phyloP scores from a whole-genome alignment of 129 eudicot species.

The Flaveria linearis region DNA sequence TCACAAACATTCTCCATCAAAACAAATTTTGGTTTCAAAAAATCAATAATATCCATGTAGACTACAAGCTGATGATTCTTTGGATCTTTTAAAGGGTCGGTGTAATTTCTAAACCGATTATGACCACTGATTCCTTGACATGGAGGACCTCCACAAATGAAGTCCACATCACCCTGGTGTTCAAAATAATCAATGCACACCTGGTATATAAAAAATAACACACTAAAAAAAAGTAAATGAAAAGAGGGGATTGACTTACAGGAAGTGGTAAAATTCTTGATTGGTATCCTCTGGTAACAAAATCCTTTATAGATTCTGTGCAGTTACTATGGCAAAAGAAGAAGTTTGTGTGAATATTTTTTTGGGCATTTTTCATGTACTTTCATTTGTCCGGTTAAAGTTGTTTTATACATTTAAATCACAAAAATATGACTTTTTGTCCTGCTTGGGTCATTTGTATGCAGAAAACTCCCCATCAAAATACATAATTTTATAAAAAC shows the following conservation, averaged over 20 bases:
- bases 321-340: slow-evolving; percentile 48
- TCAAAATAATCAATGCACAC: slow-evolving; percentile 1
- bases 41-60: slow-evolving; percentile 62
- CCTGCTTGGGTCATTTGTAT: neutral
- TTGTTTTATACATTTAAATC: neutral
- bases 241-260: slow-evolving; percentile 38
- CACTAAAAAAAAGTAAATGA: neutral
- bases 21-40: slow-evolving; percentile 57
- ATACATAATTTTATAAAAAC: neutral
- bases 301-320: slow-evolving; percentile 50
- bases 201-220: neutral
- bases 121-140: slow-evolving; percentile 87
- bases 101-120: slow-evolving; percentile 54
- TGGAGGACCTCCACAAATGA: slow-evolving; percentile 89
- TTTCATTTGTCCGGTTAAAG: neutral
- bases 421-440: neutral
- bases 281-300: slow-evolving; percentile 51
- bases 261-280: slow-evolving; percentile 66
- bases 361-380: neutral
- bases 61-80: slow-evolving; percentile 69
- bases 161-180: slow-evolving; percentile 65
- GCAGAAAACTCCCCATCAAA: neutral
- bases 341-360: neutral
- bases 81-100: slow-evolving; percentile 52
- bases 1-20: slow-evolving; percentile 86